Percentiles rank a stretch among this genome's conserved stretches.
Conservation (phyloP, 371 early-diverging fungal genomes). For the Rhizopus delemar region DNA sequence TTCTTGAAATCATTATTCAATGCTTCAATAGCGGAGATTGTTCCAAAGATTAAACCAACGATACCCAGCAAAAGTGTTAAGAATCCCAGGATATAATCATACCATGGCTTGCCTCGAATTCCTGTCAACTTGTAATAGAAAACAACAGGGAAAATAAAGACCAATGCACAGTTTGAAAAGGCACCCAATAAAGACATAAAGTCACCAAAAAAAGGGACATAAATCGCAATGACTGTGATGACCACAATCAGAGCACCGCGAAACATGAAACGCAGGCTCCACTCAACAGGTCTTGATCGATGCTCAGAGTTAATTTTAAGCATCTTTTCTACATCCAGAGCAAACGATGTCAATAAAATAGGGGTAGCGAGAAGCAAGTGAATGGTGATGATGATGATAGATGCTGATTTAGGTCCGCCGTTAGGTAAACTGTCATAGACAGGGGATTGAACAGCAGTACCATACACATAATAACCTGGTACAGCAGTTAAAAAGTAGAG, state of each 20-base stretch:
- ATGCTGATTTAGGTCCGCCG: slow-evolving; percentile 61
- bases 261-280: slow-evolving; percentile 43
- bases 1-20: slow-evolving; percentile 42
- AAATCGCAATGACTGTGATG: slow-evolving; percentile 52
- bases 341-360: slow-evolving; percentile 79
- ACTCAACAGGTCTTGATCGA: slow-evolving; percentile 32
- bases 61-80: slow-evolving; percentile 58
- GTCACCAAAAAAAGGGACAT: slow-evolving; percentile 72
- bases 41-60: slow-evolving; percentile 65
- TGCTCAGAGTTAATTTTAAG: slow-evolving; percentile 39
- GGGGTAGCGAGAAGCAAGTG: slow-evolving; percentile 85
- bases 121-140: slow-evolving; percentile 69
- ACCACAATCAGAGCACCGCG: slow-evolving; percentile 48
- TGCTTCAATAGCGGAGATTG: slow-evolving; percentile 55
- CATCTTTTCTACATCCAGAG: slow-evolving; percentile 67
- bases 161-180: slow-evolving; percentile 62
- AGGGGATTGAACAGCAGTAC: slow-evolving; percentile 69
- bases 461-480: slow-evolving; percentile 85
- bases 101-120: slow-evolving; percentile 35
- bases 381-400: slow-evolving; percentile 75
- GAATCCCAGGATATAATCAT: slow-evolving; percentile 46
- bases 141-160: slow-evolving; percentile 71
- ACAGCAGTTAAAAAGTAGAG: slow-evolving; percentile 78
- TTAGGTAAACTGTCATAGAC: slow-evolving; percentile 72
- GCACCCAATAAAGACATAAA: slow-evolving; percentile 74